Evolutionary conservation across 2,329 filamentous ascomycete genomes (phyloP), one percentile per base, ranked within the genome.

Genomic region (Capronia americana): DNA sequence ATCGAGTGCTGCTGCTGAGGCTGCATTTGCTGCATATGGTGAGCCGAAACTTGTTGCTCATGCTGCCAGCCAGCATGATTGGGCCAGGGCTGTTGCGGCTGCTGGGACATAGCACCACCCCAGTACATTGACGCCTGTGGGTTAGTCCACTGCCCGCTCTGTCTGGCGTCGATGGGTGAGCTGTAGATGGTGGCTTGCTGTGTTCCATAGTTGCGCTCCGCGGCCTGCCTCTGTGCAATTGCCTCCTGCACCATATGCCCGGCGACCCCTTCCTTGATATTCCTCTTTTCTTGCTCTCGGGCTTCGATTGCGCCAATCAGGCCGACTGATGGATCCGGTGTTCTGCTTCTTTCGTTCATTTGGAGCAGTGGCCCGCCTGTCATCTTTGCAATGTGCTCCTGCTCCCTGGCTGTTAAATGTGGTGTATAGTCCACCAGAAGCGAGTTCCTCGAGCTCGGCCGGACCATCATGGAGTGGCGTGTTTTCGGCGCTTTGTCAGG

Each of bases 361-460:
- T 86, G 88, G 72, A 96, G 86, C 57, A 96, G 81, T 0, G 93
- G 91, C 0, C 88, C 88, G 0, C 91, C 91, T 0, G 92, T 96
- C 72, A 92, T 84, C 44, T 91, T 87, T 10, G 93, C 91, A n/a
- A 96, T 86, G 71, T 96, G 90, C 78, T 96, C 92, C 76, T 96
- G 93, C 77, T 97, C 93, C 17, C 90, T 87, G 20, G 93, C 93
- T 23, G 91, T 93, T n/a, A 97, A 83, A 64, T 89, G 86, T 0
- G 81, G 79, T 8, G 85, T 83, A 26, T 85, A 79, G 70, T 87
- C 83, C 14, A 68, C n/a, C 23, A 67, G 60, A 7, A 66, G 53
- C 10, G 71, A 54, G 75, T 75, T 61, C 76, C 78, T 32, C 79
- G 82, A 59, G 72, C 48, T 75, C 74, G 67, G 76, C 72, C 24